Conservation (phyloP, 2,329 filamentous ascomycete genomes). For the Fusarium sp. region DNA sequence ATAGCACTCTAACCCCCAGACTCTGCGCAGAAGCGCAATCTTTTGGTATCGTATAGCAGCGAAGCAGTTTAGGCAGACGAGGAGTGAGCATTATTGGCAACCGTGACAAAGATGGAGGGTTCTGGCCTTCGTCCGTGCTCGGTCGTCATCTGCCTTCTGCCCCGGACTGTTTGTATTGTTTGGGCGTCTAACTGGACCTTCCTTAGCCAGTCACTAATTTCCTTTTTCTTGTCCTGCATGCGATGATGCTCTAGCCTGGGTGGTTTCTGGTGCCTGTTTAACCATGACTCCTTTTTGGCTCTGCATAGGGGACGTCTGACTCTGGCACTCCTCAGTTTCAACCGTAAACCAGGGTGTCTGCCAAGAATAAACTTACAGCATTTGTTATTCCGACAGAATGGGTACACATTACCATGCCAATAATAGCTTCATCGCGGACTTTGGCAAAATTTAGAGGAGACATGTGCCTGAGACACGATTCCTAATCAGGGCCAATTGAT, state of each 20-base stretch:
- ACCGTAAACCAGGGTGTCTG: neutral
- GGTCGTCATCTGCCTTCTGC: constrained; percentile 13
- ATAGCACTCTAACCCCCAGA: constrained; percentile 9
- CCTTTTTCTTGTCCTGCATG: constrained; percentile 10
- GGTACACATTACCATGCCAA: neutral
- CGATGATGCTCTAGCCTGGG: constrained; percentile 12
- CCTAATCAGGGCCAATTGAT: constrained; percentile 27
- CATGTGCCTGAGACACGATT: constrained; percentile 38
- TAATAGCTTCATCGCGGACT: neutral
- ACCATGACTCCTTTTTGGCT: constrained; percentile 29
- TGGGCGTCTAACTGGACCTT: constrained; percentile 8
- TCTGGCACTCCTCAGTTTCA: constrained; percentile 12
- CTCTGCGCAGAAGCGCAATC: neutral
- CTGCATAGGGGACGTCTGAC: neutral
- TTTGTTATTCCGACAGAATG: constrained; percentile 20
- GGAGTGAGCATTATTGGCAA: constrained; percentile 2
- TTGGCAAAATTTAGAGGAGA: constrained; percentile 8
- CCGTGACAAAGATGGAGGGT: constrained; percentile 5
- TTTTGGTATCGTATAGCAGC: neutral
- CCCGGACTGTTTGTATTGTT: constrained; percentile 2
- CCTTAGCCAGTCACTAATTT: constrained; percentile 13
- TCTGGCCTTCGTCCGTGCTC: constrained; percentile 14
- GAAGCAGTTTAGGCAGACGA: constrained; percentile 30
- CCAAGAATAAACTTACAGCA: constrained; percentile 19
- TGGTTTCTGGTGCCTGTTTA: constrained; percentile 30